Evolutionary conservation across 371 early-diverging fungal species (phyloP).

Genomic region (Lichtheimia ramosa): DNA sequence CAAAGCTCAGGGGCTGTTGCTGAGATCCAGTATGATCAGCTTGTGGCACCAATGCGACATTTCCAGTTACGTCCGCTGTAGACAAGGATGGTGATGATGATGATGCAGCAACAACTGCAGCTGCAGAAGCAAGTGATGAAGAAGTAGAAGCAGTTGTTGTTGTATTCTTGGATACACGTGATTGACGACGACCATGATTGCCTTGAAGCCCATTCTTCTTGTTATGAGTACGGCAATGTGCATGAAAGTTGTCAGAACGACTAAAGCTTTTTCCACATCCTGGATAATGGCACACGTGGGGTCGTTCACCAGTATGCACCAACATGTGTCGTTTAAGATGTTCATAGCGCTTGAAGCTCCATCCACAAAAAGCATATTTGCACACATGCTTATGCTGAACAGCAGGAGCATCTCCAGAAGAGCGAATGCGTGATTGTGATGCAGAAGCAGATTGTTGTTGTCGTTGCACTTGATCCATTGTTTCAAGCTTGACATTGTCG

Average conservation of each 20-base stretch:
- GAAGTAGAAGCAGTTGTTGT: background rate
- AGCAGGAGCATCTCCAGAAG: background rate
- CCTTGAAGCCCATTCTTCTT: slow-evolving; percentile 28
- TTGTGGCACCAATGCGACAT: no score
- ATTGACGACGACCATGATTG: background rate
- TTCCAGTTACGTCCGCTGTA: background rate
- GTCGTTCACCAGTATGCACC: slow-evolving; percentile 63
- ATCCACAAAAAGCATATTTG: slow-evolving; percentile 52
- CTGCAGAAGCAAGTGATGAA: background rate
- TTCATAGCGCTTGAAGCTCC: slow-evolving; percentile 79
- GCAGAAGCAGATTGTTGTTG: background rate
- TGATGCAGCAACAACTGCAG: background rate
- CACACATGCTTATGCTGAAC: slow-evolving; percentile 52
- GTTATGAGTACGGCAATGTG: slow-evolving; percentile 59
- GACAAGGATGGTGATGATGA: slow-evolving; percentile 1
- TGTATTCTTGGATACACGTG: background rate
- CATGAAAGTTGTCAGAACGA: slow-evolving; percentile 74
- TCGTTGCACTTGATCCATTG: no score
- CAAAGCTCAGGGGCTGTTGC: no score
- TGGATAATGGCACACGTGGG: slow-evolving; percentile 67
- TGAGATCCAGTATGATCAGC: no score
- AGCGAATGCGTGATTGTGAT: background rate
- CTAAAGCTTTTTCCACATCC: slow-evolving; percentile 74
- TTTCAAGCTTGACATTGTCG: background rate
- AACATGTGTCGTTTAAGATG: slow-evolving; percentile 82